Percentiles rank a stretch among this genome's conserved stretches.
Conservation (phyloP, 495 filamentous ascomycete species). For the Aspergillus indologenus region DNA sequence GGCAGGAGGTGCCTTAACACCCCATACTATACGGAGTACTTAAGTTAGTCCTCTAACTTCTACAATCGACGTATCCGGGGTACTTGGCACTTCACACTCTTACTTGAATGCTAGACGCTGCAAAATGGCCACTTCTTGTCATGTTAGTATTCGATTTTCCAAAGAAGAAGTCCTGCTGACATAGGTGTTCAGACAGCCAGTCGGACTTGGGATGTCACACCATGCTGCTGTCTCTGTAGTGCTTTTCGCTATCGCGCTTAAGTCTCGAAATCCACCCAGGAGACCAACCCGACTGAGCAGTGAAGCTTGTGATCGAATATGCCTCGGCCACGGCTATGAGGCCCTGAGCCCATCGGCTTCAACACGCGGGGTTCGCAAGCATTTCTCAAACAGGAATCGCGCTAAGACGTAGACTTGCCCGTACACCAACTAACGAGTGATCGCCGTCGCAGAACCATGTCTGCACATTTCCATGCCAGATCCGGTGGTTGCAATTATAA, state of each 20-base stretch:
- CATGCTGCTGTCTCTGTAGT: background rate
- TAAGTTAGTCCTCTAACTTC: too few relatives aligned
- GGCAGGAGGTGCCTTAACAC: too few relatives aligned
- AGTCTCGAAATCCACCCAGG: background rate
- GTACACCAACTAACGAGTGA: too few relatives aligned
- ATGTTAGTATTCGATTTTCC: background rate
- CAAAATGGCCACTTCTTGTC: too few relatives aligned
- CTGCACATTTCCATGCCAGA: background rate
- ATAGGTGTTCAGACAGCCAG: background rate
- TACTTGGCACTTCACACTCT: too few relatives aligned
- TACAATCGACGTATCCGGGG: too few relatives aligned
- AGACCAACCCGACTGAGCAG: too few relatives aligned
- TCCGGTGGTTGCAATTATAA: background rate
- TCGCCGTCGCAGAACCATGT: background rate
- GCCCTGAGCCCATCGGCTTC: background rate
- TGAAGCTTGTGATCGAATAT: background rate
- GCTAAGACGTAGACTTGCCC: background rate
- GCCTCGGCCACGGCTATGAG: background rate
- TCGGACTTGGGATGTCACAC: background rate
- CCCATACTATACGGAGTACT: too few relatives aligned
- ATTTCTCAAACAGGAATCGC: constrained; percentile 24
- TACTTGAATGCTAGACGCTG: too few relatives aligned
- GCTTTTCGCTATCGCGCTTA: background rate
- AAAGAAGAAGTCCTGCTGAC: background rate
- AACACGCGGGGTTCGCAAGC: constrained; percentile 32